Base-by-base conservation (phyloP, 2,329 filamentous ascomycete species). In the Dactylonectria macrodidyma region DNA sequence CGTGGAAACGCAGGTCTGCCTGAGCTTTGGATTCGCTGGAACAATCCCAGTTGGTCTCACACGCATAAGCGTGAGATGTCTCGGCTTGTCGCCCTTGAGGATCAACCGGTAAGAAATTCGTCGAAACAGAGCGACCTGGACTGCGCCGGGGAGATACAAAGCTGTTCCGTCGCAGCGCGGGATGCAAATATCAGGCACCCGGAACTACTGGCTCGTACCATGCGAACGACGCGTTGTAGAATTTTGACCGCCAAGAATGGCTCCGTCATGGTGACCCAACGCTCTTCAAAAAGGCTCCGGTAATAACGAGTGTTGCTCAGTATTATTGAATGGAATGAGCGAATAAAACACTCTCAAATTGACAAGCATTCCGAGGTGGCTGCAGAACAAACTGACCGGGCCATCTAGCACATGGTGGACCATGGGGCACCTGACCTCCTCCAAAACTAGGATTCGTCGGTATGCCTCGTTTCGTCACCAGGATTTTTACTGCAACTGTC, bases 191-290 rank as follows among this genome's bases (percentile, higher is more conserved):
- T 62, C 61, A 73, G 67, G 51, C 63, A 63, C 47, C 54, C 26
- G 62, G 16, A 41, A 16, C 22, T 24, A 22, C 24, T 34, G 34
- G 24, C 26, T 52, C 26, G 34, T 69, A 26, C 41, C 33, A 54
- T 38, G 62, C 47, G 56, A 46, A 46, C 48, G 58, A 59, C 59
- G 54, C 38, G 9, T 41, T 47, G 36, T 24, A 54, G 24, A 48
- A 52, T 24, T 59, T 30, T 16, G 19, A 52, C 34, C n/a, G 33
- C 48, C 64, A 47, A 44, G 9, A 11, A 9, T 19, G 10, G 38
- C 26, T 16, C 67, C 68, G 72, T 75, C 74, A 76, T 76, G 47
- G 59, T 75, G 72, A 76, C 72, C 68, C 38, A 75, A 74, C 60
- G 14, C 44, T 62, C 38, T 62, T 44, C 34, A 36, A 41, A 55